Conservation (phyloP, 805 yeast genomes). For the Yamadazyma phyllophila region DNA sequence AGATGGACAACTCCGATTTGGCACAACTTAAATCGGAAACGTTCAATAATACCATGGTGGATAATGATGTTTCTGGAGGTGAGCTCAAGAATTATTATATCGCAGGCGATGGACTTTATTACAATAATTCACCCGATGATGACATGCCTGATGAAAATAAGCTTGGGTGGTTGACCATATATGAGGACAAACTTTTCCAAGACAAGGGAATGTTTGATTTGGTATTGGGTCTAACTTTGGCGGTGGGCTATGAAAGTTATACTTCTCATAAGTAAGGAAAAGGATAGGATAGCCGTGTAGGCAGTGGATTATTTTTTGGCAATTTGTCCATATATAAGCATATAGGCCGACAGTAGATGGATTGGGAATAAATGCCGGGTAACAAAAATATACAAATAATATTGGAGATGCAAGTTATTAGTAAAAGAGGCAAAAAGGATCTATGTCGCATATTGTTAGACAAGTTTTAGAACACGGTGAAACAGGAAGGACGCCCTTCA, state of each 20-base stretch:
- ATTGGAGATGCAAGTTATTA: neutral
- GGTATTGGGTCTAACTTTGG: slow-evolving; percentile 52
- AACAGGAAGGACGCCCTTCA: neutral
- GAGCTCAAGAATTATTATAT: slow-evolving; percentile 31
- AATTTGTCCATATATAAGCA: neutral
- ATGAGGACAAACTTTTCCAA: slow-evolving; percentile 40
- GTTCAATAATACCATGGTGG: slow-evolving; percentile 14
- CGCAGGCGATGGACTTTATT: slow-evolving; percentile 57
- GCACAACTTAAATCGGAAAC: slow-evolving; percentile 5
- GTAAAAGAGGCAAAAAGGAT: no score
- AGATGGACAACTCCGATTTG: slow-evolving; percentile 3
- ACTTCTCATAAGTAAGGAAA: neutral
- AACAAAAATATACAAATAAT: neutral
- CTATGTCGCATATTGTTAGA: neutral
- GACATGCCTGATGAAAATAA: slow-evolving; percentile 61
- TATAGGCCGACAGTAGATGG: neutral
- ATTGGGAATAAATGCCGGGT: neutral
- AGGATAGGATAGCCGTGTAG: neutral
- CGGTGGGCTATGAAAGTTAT: slow-evolving; percentile 37
- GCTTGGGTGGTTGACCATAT: slow-evolving; percentile 64
- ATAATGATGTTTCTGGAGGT: slow-evolving; percentile 23
- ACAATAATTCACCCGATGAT: slow-evolving; percentile 47
- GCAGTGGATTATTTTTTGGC: neutral
- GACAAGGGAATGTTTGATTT: slow-evolving; percentile 51
- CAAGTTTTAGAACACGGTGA: neutral